Conservation (phyloP, 2,329 filamentous ascomycete species). For the Huntiella savannae region DNA sequence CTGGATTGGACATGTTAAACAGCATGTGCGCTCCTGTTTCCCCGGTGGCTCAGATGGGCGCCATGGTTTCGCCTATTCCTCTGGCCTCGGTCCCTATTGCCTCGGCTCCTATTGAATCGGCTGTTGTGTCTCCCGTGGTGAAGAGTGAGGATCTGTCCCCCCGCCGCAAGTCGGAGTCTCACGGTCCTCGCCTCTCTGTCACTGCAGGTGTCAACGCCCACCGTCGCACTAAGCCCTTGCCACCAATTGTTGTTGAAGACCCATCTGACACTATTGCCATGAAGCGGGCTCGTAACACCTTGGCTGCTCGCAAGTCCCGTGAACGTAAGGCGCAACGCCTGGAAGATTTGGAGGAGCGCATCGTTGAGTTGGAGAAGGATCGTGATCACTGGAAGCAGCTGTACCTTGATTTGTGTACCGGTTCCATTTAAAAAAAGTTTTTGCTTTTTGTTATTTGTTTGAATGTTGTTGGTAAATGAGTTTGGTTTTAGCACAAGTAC, state of each 20-base stretch:
- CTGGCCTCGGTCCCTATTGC: not conserved
- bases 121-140: not conserved
- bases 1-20: slow-evolving; percentile 2
- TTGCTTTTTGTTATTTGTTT: slow-evolving; percentile 13
- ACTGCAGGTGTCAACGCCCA: slow-evolving; percentile 52
- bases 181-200: slow-evolving; percentile 39
- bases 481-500: not conserved
- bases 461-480: not conserved
- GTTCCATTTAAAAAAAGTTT: slow-evolving; percentile 13
- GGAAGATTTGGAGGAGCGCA: slow-evolving; percentile 54
- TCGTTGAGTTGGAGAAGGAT: slow-evolving; percentile 48
- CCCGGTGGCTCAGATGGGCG: not conserved
- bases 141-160: not conserved
- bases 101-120: not conserved
- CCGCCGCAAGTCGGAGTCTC: slow-evolving; percentile 5
- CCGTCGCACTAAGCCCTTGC: slow-evolving; percentile 62
- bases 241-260: slow-evolving; percentile 60
- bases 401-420: slow-evolving; percentile 25
- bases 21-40: slow-evolving; percentile 7
- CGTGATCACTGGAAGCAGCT: slow-evolving; percentile 46
- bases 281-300: slow-evolving; percentile 86
- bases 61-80: not conserved
- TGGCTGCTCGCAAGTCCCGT: slow-evolving; percentile 83
- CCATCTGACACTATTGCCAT: slow-evolving; percentile 55
- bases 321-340: slow-evolving; percentile 66